Percentiles rank a stretch among this genome's conserved stretches.
Evolutionary conservation across 345 rosid genomes (phyloP).

Genomic region (Brassica carinata): DNA sequence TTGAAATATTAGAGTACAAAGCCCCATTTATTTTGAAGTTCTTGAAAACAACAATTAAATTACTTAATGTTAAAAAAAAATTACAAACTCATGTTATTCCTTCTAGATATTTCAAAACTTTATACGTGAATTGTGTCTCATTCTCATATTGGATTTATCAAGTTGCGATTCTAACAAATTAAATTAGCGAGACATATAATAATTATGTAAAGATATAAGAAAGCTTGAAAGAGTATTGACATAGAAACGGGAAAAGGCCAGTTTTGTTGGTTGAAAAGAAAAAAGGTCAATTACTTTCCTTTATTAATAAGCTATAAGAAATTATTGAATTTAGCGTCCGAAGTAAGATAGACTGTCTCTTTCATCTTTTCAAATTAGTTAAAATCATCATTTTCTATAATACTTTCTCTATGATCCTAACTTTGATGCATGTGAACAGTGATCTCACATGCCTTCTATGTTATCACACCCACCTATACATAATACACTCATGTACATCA

Average conservation of each 20-base stretch:
- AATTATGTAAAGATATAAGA: conserved; percentile 23
- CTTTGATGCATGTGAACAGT: conserved; percentile 41
- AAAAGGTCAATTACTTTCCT: conserved; percentile 43
- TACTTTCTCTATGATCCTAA: conserved; percentile 27
- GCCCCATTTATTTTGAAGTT: not conserved
- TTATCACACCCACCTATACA: conserved; percentile 32
- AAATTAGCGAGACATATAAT: not conserved
- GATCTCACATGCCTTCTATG: conserved; percentile 37
- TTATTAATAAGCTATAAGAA: conserved; percentile 38
- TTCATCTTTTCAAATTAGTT: conserved; percentile 28
- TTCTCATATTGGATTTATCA: not conserved
- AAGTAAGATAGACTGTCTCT: conserved; percentile 34
- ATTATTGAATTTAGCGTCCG: conserved; percentile 42
- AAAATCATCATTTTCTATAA: conserved; percentile 23
- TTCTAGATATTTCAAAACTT: not conserved
- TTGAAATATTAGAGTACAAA: not conserved
- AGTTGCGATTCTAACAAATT: not conserved
- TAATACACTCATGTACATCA: conserved; percentile 14
- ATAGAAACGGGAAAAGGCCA: conserved; percentile 40
- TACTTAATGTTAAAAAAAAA: not conserved
- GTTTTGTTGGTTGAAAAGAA: conserved; percentile 40
- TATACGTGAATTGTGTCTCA: not conserved
- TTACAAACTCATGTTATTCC: not conserved
- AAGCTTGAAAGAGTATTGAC: conserved; percentile 34
- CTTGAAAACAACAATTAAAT: not conserved